phyloP scores from a whole-genome alignment of 495 filamentous ascomycete species.

The Talaromyces borbonicus region DNA sequence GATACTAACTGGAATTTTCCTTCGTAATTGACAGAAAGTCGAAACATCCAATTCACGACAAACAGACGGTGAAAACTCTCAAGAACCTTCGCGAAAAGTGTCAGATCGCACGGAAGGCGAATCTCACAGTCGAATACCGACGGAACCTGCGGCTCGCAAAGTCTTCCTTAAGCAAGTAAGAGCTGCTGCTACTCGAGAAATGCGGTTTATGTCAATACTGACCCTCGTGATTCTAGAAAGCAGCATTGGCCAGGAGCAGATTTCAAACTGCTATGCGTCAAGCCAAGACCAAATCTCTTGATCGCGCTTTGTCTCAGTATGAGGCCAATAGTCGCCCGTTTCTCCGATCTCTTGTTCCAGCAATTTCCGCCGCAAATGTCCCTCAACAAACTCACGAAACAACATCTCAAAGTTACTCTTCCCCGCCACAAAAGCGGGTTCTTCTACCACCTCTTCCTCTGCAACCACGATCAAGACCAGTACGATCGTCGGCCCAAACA shows the following conservation, averaged over 20 bases:
- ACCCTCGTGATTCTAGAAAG: constrained; percentile 37
- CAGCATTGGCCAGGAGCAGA: constrained; percentile 30
- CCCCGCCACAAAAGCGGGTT: constrained; percentile 9
- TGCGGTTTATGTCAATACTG: too few species aligned
- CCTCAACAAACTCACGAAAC: not conserved
- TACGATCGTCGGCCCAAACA: constrained; percentile 3
- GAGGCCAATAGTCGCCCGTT: constrained; percentile 36
- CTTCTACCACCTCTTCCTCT: constrained; percentile 6
- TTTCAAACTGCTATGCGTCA: constrained; percentile 38
- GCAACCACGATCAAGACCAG: constrained; percentile 4
- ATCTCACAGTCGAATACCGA: constrained; percentile 16
- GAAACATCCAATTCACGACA: not conserved
- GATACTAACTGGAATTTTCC: not conserved
- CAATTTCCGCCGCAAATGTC: constrained; percentile 15
- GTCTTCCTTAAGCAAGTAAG: constrained; percentile 36
- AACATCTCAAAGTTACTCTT: constrained; percentile 10
- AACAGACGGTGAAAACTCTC: not conserved
- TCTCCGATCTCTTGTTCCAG: constrained; percentile 16
- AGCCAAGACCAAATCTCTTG: constrained; percentile 31
- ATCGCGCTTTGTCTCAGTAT: constrained; percentile 35
- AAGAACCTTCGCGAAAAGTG: not conserved
- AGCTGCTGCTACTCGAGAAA: too few species aligned
- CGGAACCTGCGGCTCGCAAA: constrained; percentile 30
- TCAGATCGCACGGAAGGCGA: not conserved
- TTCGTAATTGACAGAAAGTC: not conserved